These are phyloP conservation scores for Xylariaceae sp. DNA, from an alignment of 2,329 filamentous ascomycete species.

Conservation along the genomic window DNA sequence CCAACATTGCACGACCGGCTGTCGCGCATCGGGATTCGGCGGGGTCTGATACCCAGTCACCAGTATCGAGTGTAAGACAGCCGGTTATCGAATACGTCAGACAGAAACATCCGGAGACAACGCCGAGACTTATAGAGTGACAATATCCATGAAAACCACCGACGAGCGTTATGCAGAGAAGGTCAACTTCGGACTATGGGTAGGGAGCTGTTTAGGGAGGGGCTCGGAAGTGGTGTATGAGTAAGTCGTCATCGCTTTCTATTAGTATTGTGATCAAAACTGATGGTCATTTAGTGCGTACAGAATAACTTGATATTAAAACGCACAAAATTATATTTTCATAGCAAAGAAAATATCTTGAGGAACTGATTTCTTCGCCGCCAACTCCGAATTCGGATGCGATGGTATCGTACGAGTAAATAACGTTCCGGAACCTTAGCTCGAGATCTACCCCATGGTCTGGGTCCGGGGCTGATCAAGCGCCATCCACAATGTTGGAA, in stretches of 20 bases:
- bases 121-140: constrained; percentile 26
- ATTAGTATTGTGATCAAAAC: neutral
- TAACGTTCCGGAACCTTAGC: too few relatives aligned
- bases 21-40: neutral
- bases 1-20: too few relatives aligned
- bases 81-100: constrained; percentile 23
- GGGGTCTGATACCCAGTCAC: neutral
- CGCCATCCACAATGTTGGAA: too few relatives aligned
- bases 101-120: constrained; percentile 12
- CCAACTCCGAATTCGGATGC: too few relatives aligned
- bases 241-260: constrained; percentile 16
- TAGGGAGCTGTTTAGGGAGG: constrained; percentile 30
- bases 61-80: constrained; percentile 31
- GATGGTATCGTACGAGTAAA: too few relatives aligned
- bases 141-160: constrained; percentile 30
- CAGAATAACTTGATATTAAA: constrained; percentile 16
- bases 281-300: constrained; percentile 24
- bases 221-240: constrained; percentile 30
- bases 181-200: constrained; percentile 30
- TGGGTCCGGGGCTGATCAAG: too few relatives aligned
- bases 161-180: constrained; percentile 30
- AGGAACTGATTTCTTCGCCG: too few relatives aligned
- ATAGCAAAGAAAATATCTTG: too few relatives aligned
- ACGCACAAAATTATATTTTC: too few relatives aligned
- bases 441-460: too few relatives aligned